Evolutionary conservation across 176 grass and related monocot genomes (phyloP).

Genomic region (Eleusine coracana): DNA sequence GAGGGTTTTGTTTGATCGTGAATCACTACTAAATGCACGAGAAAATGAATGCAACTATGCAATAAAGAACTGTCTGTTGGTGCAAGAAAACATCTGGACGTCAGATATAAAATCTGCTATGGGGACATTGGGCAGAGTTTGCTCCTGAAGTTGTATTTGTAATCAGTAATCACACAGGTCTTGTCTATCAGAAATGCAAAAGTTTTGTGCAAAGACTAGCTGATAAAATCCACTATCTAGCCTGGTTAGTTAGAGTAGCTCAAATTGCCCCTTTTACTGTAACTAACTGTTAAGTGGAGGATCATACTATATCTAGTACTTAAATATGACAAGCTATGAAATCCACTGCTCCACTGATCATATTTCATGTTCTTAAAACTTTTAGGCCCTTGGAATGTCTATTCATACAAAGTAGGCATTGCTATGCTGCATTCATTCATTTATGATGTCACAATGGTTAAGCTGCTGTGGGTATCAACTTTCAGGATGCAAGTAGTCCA

Average conservation of each 20-base stretch:
- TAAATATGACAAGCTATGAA: background rate
- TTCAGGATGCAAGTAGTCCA: background rate
- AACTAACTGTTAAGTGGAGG: background rate
- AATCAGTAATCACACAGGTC: background rate
- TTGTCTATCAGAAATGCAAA: constrained; percentile 7
- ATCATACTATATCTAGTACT: background rate
- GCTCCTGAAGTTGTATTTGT: background rate
- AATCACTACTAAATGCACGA: background rate
- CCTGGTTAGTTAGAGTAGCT: background rate
- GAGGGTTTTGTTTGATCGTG: background rate
- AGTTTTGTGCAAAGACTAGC: background rate
- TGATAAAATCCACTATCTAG: background rate
- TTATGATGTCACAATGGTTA: background rate
- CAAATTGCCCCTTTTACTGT: background rate
- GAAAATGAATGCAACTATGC: background rate
- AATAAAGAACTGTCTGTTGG: background rate
- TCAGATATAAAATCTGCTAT: background rate
- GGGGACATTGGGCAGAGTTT: background rate
- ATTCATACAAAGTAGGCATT: background rate
- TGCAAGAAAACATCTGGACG: background rate
- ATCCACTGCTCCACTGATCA: background rate
- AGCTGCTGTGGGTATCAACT: background rate
- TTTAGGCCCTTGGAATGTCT: background rate
- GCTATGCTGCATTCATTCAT: background rate
- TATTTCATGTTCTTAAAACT: constrained; percentile 5